These are phyloP conservation scores for Aspergillus tubingensis DNA, from an alignment of 2,329 filamentous ascomycete genomes.

Conservation along the genomic window DNA sequence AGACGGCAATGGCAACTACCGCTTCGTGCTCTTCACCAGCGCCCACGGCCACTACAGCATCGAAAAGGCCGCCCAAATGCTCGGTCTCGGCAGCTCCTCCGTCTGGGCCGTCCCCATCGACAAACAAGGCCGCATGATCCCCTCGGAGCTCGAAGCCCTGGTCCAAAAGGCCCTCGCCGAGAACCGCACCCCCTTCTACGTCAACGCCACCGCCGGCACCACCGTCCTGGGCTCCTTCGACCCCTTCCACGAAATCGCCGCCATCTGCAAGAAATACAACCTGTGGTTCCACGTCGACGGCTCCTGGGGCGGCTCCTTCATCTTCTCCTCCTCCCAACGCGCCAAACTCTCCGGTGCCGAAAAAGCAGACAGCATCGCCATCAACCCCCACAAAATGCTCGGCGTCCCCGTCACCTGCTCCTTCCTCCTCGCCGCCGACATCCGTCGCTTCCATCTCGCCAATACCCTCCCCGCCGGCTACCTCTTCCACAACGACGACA, in stretches of 20 bases:
- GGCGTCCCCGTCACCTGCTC: conserved; percentile 87
- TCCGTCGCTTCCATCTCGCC: conserved; percentile 74
- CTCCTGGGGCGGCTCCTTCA: conserved; percentile 82
- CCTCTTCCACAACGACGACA: conserved; percentile 66
- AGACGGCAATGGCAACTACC: conserved; percentile 63
- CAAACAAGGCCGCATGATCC: conserved; percentile 68
- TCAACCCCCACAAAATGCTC: conserved; percentile 98
- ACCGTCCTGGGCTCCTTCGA: conserved; percentile 91
- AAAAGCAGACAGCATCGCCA: conserved; percentile 76
- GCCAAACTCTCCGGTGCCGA: conserved; percentile 69
- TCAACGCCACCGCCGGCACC: conserved; percentile 93
- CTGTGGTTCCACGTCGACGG: conserved; percentile 94
- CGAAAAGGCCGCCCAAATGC: conserved; percentile 90
- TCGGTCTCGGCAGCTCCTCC: conserved; percentile 74
- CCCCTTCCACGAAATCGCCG: conserved; percentile 69
- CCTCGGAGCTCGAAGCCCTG: conserved; percentile 63
- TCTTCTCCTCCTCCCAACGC: conserved; percentile 69
- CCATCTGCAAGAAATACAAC: conserved; percentile 68
- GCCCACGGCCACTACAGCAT: conserved; percentile 91
- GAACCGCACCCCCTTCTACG: conserved; percentile 84
- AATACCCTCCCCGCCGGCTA: conserved; percentile 89
- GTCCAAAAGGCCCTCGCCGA: conserved; percentile 63
- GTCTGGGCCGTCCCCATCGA: conserved; percentile 79
- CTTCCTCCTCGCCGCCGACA: conserved; percentile 78
- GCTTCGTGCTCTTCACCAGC: conserved; percentile 84